Evolutionary conservation across 2,329 filamentous ascomycete species (phyloP), one percentile per base, ranked within the genome.

Genomic region (Byssochlamys sp.): DNA sequence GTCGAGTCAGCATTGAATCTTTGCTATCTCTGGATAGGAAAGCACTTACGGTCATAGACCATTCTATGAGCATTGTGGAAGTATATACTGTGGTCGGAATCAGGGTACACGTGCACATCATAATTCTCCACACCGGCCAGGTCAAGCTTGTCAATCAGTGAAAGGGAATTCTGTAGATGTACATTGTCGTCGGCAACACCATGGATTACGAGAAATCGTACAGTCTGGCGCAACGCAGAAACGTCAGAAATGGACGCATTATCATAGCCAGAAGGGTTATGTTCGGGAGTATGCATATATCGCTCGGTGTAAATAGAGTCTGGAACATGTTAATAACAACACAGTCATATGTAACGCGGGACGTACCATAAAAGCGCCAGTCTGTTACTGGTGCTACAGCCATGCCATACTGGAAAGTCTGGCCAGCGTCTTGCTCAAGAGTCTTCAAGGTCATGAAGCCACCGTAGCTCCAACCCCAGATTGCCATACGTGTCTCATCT

Each of bases 381-480:
- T 99, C 91, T 0, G 92, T 97, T n/a, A 99, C 94, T 19, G 94
- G 94, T 1, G 94, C 94, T 55, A 99, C 95, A 5, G 95, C 91
- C 89, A 99, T 96, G 65, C 94, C 95, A 71, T 99, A 99, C 62
- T 86, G 86, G 77, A 96, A 99, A 0, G 91, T 97, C 68, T 84
- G 72, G 4, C 95, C 94, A 7, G 84, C 92, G 70, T 99, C 94
- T 60, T 84, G 82, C 78, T 99, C 94, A 11, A 99, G 84, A 1
- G 90, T 94, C 78, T 99, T 99, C 67, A 99, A 81, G 4, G 94
- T 90, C 79, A 89, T 89, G 78, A 95, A 99, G 10, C 94, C 94
- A 58, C 94, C 94, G 69, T 94, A 99, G 61, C 90, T 95, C 94
- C 94, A 99, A 53, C 94, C 94, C 94, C 94, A 99, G 69, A 99